phyloP scores from a whole-genome alignment of 768 basidiomycete genomes.

The Lentinula guzmanii region DNA sequence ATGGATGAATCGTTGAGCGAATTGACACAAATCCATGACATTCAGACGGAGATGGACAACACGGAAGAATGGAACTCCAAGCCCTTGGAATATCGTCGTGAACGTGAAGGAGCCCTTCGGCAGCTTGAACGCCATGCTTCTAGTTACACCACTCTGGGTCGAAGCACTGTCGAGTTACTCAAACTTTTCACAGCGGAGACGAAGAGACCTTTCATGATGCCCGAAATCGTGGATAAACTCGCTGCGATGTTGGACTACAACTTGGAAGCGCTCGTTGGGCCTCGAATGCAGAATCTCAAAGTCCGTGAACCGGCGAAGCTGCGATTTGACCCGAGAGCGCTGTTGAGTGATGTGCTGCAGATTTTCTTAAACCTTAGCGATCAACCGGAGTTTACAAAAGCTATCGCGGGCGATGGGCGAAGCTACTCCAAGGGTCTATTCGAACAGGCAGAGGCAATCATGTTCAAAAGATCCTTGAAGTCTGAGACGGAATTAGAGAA shows the following conservation, averaged over 20 bases:
- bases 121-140: constrained; percentile 81
- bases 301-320: constrained; percentile 86
- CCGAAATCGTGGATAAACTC: constrained; percentile 91
- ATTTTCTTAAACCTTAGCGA: constrained; percentile 87
- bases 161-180: constrained; percentile 85
- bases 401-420: constrained; percentile 90
- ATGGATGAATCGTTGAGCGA: constrained; percentile 94
- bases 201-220: constrained; percentile 89
- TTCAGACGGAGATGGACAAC: constrained; percentile 83
- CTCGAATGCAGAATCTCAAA: constrained; percentile 78
- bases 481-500: constrained; percentile 68
- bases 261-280: constrained; percentile 82
- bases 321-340: constrained; percentile 76
- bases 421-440: constrained; percentile 86
- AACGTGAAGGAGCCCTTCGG: constrained; percentile 73
- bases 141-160: constrained; percentile 80
- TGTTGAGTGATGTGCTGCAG: constrained; percentile 83
- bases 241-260: constrained; percentile 98
- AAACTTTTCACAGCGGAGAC: constrained; percentile 91
- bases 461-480: constrained; percentile 60
- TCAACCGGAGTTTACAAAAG: constrained; percentile 70
- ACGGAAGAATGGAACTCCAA: constrained; percentile 60
- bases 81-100: constrained; percentile 69
- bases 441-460: constrained; percentile 66
- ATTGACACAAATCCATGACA: constrained; percentile 79